Evolutionary conservation across 441 rosid species (phyloP), one percentile per base, ranked within the genome.

Genomic region (Populus hybrid): DNA sequence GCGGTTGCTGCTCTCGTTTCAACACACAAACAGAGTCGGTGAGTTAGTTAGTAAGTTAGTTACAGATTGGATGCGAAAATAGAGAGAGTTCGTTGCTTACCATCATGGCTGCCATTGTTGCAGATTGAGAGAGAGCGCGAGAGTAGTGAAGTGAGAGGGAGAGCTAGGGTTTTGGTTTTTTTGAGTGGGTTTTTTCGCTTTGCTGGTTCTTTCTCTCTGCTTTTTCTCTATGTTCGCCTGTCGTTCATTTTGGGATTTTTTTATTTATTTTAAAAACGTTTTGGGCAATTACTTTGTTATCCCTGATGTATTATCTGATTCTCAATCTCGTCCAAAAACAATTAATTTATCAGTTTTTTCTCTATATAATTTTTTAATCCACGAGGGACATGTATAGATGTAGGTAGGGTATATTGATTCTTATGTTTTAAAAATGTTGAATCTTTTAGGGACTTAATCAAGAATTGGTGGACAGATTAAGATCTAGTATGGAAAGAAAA

Each of bases 51-150:
- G 4, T 10, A 8, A 19, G 67, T 14, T 5, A 16, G 24, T 26
- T 65, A 61, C 24, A 59, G 3, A 70, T 76, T 18, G 10, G 7
- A 21, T 19, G 71, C 4, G 24, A 66, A 57, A 34, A 40, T 9
- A 9, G 64, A 9, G 63, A 57, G 46, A 75, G 64, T 78, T 69
- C 72, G 5, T 53, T 23, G 57, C 86, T 81, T 85, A 94, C 98
- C 94, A 94, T 78, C 97, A 94, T 91, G 82, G 97, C 78, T 63
- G 97, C 75, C 98, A 94, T 92, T 85, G 89, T 79, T 82, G 82
- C 40, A 28, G 76, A 65, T 72, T 64, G 24, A 38, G 72, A 74
- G 68, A 10, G 61, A 19, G 73, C 16, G 70, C 9, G 42, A 18
- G 80, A n/a, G 69, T 10, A 8, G 73, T 38, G 74, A 50, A 69